These are phyloP conservation scores for Gynochthodes officinalis DNA, from an alignment of 257 asterid genomes.

Conservation along the genomic window DNA sequence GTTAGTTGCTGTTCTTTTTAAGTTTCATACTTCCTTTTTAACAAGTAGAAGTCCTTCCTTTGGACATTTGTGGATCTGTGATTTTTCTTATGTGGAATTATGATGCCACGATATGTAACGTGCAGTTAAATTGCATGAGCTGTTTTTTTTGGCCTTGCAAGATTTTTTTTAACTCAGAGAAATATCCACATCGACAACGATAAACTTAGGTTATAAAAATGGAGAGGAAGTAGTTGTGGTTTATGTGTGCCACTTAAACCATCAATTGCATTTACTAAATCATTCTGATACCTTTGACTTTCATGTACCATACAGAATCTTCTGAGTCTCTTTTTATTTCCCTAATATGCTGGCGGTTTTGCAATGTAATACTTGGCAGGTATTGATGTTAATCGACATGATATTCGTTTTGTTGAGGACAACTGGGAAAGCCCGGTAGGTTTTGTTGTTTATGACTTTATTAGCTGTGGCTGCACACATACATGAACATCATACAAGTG, in stretches of 20 bases:
- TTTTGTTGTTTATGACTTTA: constrained; percentile 19
- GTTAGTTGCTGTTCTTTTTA: not conserved
- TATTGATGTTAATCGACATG: constrained; percentile 86
- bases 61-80: not conserved
- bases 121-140: not conserved
- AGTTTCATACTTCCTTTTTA: not conserved
- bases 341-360: constrained; percentile 9
- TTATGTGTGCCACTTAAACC: not conserved
- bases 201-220: not conserved
- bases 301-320: not conserved
- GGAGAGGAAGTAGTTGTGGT: not conserved
- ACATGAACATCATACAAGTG: not conserved
- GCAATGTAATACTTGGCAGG: constrained; percentile 43
- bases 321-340: not conserved
- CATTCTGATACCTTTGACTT: not conserved
- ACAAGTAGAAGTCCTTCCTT: not conserved
- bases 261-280: not conserved
- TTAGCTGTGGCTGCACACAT: constrained; percentile 9
- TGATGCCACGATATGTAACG: not conserved
- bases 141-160: not conserved
- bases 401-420: constrained; percentile 99
- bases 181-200: not conserved
- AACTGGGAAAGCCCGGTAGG: constrained; percentile 99
- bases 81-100: not conserved
- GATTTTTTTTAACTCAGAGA: not conserved